Conservation (phyloP, 2,329 filamentous ascomycete genomes). For the Lecanicillium sp. region DNA sequence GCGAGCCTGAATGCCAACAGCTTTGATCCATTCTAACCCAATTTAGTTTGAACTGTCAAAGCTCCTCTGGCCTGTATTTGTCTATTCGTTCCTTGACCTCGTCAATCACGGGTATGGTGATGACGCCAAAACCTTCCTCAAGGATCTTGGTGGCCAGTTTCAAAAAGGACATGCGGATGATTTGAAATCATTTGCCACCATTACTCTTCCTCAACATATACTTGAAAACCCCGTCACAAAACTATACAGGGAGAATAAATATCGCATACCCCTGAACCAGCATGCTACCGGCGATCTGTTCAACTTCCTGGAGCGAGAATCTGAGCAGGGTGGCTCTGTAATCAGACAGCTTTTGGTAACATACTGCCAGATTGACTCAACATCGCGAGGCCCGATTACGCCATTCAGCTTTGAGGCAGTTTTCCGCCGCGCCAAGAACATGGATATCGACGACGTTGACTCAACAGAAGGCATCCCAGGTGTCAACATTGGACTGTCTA, state of each 20-base stretch:
- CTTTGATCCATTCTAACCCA: constrained; percentile 14
- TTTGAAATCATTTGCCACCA: constrained; percentile 61
- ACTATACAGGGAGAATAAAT: constrained; percentile 79
- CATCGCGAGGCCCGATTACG: constrained; percentile 53
- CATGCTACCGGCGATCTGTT: constrained; percentile 76
- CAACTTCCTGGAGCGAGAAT: constrained; percentile 82
- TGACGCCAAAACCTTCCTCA: constrained; percentile 68
- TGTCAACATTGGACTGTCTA: constrained; percentile 51
- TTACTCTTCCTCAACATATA: constrained; percentile 71
- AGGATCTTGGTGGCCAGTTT: constrained; percentile 59
- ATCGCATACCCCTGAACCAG: constrained; percentile 80
- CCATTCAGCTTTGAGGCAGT: constrained; percentile 56
- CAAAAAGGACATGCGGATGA: constrained; percentile 74
- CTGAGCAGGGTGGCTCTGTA: constrained; percentile 69
- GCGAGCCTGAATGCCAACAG: constrained; percentile 8
- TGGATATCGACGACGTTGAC: constrained; percentile 55
- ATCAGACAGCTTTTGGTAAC: constrained; percentile 65
- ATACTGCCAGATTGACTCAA: constrained; percentile 50
- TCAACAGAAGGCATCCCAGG: constrained; percentile 58
- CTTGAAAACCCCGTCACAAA: constrained; percentile 68
- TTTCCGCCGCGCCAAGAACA: constrained; percentile 46
- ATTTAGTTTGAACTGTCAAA: constrained; percentile 74
- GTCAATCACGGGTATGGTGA: constrained; percentile 61
- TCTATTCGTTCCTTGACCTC: constrained; percentile 83
- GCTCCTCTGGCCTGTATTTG: constrained; percentile 85